These are phyloP conservation scores for Wickerhamomyces strasburgensis DNA, from an alignment of 805 yeast species.

Conservation along the genomic window DNA sequence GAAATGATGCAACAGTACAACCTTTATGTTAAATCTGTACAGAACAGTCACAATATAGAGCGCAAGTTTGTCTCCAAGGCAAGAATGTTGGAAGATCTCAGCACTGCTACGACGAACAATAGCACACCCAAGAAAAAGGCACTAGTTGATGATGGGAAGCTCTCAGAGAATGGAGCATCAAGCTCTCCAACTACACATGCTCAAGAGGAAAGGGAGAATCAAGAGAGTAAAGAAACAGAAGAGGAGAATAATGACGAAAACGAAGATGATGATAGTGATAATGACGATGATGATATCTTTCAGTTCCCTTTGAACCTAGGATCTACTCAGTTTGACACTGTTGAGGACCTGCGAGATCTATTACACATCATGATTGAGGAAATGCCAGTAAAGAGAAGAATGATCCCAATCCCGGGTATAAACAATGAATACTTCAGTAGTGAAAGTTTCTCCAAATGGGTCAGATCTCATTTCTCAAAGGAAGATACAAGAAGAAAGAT, in stretches of 20 bases:
- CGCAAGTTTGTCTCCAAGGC: conserved; percentile 12
- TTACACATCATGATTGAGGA: conserved; percentile 10
- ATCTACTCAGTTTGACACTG: conserved; percentile 6
- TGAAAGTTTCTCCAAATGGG: conserved; percentile 20
- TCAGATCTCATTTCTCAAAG: conserved; percentile 17
- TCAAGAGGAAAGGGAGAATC: not conserved
- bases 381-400: conserved; percentile 21
- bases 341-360: conserved; percentile 13
- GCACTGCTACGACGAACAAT: not conserved
- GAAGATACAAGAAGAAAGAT: conserved; percentile 27
- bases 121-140: too few relatives aligned
- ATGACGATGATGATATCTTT: conserved; percentile 18
- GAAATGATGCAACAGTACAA: conserved; percentile 8
- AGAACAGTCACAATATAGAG: conserved; percentile 7
- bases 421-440: conserved; percentile 29
- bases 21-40: conserved; percentile 10
- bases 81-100: conserved; percentile 15
- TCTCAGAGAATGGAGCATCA: too few relatives aligned
- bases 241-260: conserved; percentile 9
- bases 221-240: not conserved
- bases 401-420: conserved; percentile 28
- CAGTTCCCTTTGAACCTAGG: conserved; percentile 24
- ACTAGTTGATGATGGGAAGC: too few relatives aligned
- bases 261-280: conserved; percentile 17
- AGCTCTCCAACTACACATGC: too few relatives aligned